These are phyloP conservation scores for Trapa bicornis DNA, from an alignment of 345 rosid species.

Conservation along the genomic window DNA sequence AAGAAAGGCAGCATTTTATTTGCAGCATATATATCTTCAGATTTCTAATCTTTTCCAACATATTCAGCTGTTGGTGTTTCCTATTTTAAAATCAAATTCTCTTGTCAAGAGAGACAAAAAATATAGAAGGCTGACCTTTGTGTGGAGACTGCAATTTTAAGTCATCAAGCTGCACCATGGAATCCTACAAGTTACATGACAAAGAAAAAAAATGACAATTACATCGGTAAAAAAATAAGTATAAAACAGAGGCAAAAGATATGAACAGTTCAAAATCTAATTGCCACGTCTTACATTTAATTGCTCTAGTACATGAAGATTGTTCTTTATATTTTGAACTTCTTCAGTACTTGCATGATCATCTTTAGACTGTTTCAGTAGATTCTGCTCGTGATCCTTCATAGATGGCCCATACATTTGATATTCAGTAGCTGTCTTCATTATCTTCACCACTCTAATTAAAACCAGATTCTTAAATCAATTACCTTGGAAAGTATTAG, in stretches of 20 bases:
- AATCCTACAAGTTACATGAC: constrained; percentile 11
- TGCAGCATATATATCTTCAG: not conserved
- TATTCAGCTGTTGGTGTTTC: not conserved
- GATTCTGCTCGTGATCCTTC: constrained; percentile 12
- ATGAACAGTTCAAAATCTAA: not conserved
- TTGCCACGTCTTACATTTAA: constrained; percentile 22
- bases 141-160: constrained; percentile 18
- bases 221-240: not conserved
- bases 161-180: constrained; percentile 33
- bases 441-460: constrained; percentile 3
- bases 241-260: not conserved
- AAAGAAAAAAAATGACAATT: not conserved
- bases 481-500: constrained; percentile 28
- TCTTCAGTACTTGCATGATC: constrained; percentile 15
- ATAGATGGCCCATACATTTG: constrained; percentile 2
- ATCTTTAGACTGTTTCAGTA: constrained; percentile 14
- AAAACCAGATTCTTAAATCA: constrained; percentile 5
- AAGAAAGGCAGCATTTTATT: not conserved
- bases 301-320: constrained; percentile 19
- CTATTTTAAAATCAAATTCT: not conserved
- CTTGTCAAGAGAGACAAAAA: not conserved
- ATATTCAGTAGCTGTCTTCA: not conserved
- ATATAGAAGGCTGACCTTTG: constrained; percentile 33
- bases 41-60: not conserved
- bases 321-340: constrained; percentile 21